phyloP scores from a whole-genome alignment of 345 rosid genomes.

The Syzygium aromaticum region DNA sequence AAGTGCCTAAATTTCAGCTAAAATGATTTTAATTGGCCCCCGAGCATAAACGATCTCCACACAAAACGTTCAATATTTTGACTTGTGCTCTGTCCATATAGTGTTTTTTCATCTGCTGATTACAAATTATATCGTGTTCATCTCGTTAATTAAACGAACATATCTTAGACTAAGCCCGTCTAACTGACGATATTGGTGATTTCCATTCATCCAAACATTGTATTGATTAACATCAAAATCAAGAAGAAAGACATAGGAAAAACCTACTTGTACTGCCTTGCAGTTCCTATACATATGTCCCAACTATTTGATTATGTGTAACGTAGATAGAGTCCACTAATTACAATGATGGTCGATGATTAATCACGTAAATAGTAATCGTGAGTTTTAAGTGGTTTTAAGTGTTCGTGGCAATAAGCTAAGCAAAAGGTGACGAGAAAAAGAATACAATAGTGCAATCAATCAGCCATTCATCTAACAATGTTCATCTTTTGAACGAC shows the following conservation, averaged over 20 bases:
- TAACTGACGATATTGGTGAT: rapidly evolving
- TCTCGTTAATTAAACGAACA: rapidly evolving
- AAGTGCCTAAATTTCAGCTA: background rate
- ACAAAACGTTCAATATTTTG: background rate
- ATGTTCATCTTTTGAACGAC: background rate
- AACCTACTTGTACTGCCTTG: background rate
- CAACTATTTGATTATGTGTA: background rate
- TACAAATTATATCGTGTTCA: background rate
- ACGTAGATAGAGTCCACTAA: background rate
- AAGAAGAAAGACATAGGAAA: rapidly evolving
- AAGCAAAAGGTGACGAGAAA: background rate
- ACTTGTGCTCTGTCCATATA: rapidly evolving
- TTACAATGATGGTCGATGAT: background rate
- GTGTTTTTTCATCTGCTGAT: background rate
- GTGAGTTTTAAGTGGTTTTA: background rate
- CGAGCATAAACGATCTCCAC: rapidly evolving
- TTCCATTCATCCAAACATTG: background rate
- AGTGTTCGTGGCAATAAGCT: background rate
- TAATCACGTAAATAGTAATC: background rate
- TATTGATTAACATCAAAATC: background rate
- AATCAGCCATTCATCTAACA: background rate
- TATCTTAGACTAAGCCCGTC: rapidly evolving
- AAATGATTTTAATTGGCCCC: background rate
- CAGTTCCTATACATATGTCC: background rate
- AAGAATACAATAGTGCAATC: background rate